Percentiles rank a stretch among this genome's conserved stretches.
Evolutionary conservation across 2,329 filamentous ascomycete species (phyloP).

Genomic region (Coniochaeta sp.): DNA sequence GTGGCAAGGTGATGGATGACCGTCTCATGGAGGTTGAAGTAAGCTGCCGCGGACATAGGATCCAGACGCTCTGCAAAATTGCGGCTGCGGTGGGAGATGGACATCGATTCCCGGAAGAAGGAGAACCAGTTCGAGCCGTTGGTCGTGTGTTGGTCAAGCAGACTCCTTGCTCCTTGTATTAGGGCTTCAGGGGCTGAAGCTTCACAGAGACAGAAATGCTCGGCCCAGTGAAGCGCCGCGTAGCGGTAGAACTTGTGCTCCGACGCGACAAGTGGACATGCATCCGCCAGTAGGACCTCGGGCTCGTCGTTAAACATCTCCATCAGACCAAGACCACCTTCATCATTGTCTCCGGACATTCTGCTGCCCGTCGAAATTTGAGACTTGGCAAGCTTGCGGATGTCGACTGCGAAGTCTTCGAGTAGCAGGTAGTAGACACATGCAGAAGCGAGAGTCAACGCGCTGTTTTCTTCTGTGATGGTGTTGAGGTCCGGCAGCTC

Average conservation of each 20-base stretch:
- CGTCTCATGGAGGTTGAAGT: slow-evolving; percentile 21
- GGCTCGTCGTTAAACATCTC: slow-evolving; percentile 16
- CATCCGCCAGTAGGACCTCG: slow-evolving; percentile 14
- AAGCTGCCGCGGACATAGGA: slow-evolving; percentile 20
- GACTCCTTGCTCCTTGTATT: slow-evolving; percentile 10
- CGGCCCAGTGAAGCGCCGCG: slow-evolving; percentile 27
- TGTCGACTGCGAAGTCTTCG: slow-evolving; percentile 23
- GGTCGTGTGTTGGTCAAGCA: slow-evolving; percentile 11
- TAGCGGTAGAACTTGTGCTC: slow-evolving; percentile 26
- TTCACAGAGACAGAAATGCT: slow-evolving; percentile 21
- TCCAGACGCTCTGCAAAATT: slow-evolving; percentile 14
- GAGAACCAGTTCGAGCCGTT: slow-evolving; percentile 24
- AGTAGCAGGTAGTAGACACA: slow-evolving; percentile 23
- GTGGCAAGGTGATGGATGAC: slow-evolving; percentile 13
- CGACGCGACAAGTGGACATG: slow-evolving; percentile 15
- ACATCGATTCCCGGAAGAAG: slow-evolving; percentile 19
- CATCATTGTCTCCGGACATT: slow-evolving; percentile 7
- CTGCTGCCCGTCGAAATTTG: not conserved
- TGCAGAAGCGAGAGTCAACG: not conserved
- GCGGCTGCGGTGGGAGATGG: slow-evolving; percentile 14
- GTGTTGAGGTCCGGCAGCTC: not conserved
- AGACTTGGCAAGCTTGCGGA: slow-evolving; percentile 1
- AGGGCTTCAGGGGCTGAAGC: slow-evolving; percentile 10
- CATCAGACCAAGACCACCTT: no score
- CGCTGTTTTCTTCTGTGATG: not conserved